Percentiles rank a stretch among this genome's conserved stretches.
Conservation (phyloP, 352 stramenopile genomes). For the Globisporangium camurandrum region DNA sequence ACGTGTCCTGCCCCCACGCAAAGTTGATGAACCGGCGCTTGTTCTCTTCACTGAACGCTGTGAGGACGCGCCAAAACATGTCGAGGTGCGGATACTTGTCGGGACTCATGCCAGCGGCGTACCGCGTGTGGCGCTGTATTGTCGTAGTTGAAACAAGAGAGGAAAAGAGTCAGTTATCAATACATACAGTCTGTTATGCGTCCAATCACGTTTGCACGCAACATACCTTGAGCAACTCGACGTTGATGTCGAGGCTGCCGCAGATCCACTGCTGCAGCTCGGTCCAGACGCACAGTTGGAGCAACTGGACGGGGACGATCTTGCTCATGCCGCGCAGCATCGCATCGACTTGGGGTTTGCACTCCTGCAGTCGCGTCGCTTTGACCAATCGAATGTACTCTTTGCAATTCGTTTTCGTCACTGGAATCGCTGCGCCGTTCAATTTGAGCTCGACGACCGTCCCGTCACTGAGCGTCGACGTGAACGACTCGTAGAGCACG, state of each 20-base stretch:
- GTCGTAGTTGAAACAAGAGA: constrained; percentile 22
- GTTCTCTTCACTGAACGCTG: constrained; percentile 57
- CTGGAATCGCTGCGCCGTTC: constrained; percentile 28
- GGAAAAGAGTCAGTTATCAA: constrained; percentile 7
- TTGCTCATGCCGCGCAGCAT: constrained; percentile 62
- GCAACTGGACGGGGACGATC: constrained; percentile 57
- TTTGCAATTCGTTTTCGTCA: constrained; percentile 66
- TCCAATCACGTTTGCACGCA: constrained; percentile 12
- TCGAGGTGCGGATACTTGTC: constrained; percentile 66
- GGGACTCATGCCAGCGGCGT: constrained; percentile 67
- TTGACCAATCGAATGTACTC: constrained; percentile 66
- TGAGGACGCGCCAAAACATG: constrained; percentile 69
- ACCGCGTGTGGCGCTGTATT: constrained; percentile 70
- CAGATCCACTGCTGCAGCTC: constrained; percentile 79
- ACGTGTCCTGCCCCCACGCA: constrained; percentile 73
- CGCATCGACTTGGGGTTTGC: constrained; percentile 65
- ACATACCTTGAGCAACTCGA: constrained; percentile 68
- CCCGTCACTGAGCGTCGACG: constrained; percentile 61
- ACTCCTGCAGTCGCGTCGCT: constrained; percentile 56
- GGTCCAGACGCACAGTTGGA: constrained; percentile 71
- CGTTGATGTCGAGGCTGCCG: constrained; percentile 66
- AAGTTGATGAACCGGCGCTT: constrained; percentile 83
- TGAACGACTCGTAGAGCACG: constrained; percentile 61
- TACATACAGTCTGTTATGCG: not conserved
- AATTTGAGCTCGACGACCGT: constrained; percentile 53